A percentile compares a stretch with the other conserved stretches of the same genome.
Evolutionary conservation across 1,284 basidiomycete genomes (phyloP).

Genomic region (Tilletia horrida): DNA sequence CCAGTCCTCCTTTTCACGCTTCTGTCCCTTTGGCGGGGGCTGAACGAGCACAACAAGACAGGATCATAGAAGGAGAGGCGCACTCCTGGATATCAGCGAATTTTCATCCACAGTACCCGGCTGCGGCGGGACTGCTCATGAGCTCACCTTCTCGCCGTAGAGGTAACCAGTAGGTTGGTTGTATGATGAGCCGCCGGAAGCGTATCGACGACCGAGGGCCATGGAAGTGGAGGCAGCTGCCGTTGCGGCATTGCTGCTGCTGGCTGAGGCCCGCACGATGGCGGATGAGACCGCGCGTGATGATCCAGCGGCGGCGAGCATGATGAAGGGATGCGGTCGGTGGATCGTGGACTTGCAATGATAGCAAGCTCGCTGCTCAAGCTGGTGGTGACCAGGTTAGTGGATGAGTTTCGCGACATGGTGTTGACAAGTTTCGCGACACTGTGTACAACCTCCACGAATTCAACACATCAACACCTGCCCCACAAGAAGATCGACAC

Average conservation of each 20-base stretch:
- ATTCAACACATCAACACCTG: too few relatives aligned
- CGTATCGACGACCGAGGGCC: slow-evolving; percentile 4
- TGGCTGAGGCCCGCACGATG: background rate
- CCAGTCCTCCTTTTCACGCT: slow-evolving; percentile 81
- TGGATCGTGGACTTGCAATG: background rate
- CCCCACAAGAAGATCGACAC: too few relatives aligned
- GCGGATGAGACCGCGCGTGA: background rate
- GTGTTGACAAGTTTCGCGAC: background rate
- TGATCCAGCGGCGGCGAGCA: background rate
- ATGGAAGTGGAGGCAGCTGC: background rate
- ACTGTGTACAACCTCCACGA: too few relatives aligned
- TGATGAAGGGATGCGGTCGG: background rate
- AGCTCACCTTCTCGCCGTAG: slow-evolving; percentile 50
- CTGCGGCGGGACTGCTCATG: background rate
- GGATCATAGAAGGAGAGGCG: background rate
- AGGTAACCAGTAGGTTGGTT: slow-evolving; percentile 51
- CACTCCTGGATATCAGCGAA: background rate
- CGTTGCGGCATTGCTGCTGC: background rate
- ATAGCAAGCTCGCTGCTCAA: background rate
- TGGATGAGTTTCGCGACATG: slow-evolving; percentile 2
- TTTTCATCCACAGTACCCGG: background rate
- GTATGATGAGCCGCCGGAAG: slow-evolving; percentile 32
- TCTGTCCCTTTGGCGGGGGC: slow-evolving; percentile 67
- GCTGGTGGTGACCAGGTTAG: background rate
- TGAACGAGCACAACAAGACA: background rate